Base-by-base conservation (phyloP, 192 early-diverging fungal species). In the Dissophora ornata region DNA sequence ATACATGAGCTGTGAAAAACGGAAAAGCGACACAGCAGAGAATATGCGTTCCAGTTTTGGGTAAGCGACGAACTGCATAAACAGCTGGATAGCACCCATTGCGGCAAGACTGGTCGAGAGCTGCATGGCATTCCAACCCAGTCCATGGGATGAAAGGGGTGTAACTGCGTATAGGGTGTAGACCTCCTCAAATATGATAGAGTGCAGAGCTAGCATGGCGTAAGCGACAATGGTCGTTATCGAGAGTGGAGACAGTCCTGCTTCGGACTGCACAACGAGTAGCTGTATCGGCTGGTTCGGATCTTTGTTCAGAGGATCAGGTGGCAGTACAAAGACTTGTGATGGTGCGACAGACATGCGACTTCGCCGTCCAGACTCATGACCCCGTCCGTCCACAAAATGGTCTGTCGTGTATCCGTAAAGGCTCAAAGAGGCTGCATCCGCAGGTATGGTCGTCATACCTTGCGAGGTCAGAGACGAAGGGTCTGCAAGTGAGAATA, bases 171-270 rank as follows among this genome's bases (percentile, higher is more conserved):
- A 85, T 16, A 85, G 55, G 15, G 69, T 64, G 52, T 73, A 82
- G 7, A 88, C 67, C 62, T 86, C 86, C 47, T 88, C 86, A 52
- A 84, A 85, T 2, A 85, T 42, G 38, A 82, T 85, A 11, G 80
- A 58, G 53, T 86, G 83, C 4, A 88, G 79, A 9, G 71, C 80
- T 32, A 83, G 47, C 25, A 83, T 44, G 1, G 71, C 68, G 42
- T 71, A 79, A 16, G 67, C 58, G 8, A 70, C 38, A 29, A 81
- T 67, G 7, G 62, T 51, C 2, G 41, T 57, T 33, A 71, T 62
- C 3, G 79, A 69, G 2, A 80, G 33, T 6, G 62, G 67, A 4
- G 70, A 69, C 0, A 81, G 50, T 13, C 62, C 61, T 3, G 10
- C 21, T 13, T 64, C 67, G 3, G 55, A 26, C 46, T 71, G 66